These are phyloP conservation scores for Halophytophthora polymorphica DNA, from an alignment of 352 stramenopile genomes.

Conservation along the genomic window DNA sequence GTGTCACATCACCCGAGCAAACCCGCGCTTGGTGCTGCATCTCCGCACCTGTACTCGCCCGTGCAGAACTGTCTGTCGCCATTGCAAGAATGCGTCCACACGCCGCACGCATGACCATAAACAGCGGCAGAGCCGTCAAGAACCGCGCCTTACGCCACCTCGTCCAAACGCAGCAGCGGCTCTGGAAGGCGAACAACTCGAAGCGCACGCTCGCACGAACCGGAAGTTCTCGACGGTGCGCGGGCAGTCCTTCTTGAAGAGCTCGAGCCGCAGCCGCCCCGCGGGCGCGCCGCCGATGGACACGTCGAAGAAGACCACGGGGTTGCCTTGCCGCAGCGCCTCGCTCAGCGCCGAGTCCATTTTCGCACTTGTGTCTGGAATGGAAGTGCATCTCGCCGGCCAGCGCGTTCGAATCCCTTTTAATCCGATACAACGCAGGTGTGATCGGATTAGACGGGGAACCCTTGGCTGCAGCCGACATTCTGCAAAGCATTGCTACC, in stretches of 20 bases:
- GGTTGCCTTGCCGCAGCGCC: constrained; percentile 91
- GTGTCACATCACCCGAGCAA: neutral
- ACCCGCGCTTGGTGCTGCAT: no score
- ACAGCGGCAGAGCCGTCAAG: neutral
- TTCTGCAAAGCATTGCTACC: no score
- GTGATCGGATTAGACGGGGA: no score
- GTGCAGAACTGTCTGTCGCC: constrained; percentile 92
- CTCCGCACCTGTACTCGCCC: constrained; percentile 90
- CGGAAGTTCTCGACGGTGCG: constrained; percentile 97
- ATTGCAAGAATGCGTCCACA: neutral
- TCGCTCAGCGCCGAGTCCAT: constrained; percentile 90
- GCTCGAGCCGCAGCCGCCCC: constrained; percentile 93
- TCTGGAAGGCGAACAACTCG: constrained; percentile 10
- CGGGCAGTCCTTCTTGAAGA: constrained; percentile 95
- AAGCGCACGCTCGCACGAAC: constrained; percentile 17
- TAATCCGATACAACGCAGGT: neutral
- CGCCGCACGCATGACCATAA: constrained; percentile 7
- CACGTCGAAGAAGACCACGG: constrained; percentile 96
- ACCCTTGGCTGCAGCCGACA: no score
- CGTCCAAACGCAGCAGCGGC: neutral
- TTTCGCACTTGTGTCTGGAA: neutral
- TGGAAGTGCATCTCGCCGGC: neutral
- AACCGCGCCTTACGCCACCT: neutral
- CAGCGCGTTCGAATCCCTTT: neutral
- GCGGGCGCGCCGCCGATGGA: constrained; percentile 83